Evolutionary conservation across 2,329 filamentous ascomycete species (phyloP).

Genomic region (Orbilia brochopaga): DNA sequence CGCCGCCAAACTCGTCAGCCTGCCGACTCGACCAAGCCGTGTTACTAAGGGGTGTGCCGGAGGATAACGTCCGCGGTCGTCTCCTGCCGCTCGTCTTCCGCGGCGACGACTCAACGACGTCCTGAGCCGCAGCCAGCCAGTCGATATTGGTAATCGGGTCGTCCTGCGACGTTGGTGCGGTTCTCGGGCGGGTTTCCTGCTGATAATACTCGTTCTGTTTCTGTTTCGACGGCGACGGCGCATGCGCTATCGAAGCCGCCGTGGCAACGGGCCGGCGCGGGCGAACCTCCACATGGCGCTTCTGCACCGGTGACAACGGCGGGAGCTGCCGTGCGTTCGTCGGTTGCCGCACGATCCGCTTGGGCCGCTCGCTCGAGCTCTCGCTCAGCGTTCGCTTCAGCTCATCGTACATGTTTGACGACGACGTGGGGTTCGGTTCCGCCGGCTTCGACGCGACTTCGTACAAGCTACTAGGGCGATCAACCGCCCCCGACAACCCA

Average conservation of each 20-base stretch:
- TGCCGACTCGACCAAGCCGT: not conserved
- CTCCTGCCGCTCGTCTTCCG: slow-evolving; percentile 9
- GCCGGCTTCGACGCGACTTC: slow-evolving; percentile 29
- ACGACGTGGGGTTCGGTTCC: slow-evolving; percentile 16
- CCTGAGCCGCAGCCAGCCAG: slow-evolving; percentile 39
- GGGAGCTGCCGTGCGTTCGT: slow-evolving; percentile 20
- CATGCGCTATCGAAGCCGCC: not conserved
- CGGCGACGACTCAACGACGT: slow-evolving; percentile 2
- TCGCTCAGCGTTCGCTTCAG: slow-evolving; percentile 42
- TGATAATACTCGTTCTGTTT: slow-evolving; percentile 40
- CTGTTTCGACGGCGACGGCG: slow-evolving; percentile 29
- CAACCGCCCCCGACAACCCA: slow-evolving; percentile 31
- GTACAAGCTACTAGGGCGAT: slow-evolving; percentile 35
- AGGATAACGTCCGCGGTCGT: slow-evolving; percentile 20
- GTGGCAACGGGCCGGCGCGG: slow-evolving; percentile 24
- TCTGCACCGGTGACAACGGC: slow-evolving; percentile 36
- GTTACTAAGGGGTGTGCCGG: slow-evolving; percentile 21
- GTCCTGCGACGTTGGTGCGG: slow-evolving; percentile 7
- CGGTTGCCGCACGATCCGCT: slow-evolving; percentile 18
- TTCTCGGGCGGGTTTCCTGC: slow-evolving; percentile 26
- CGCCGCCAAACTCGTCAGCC: slow-evolving; percentile 36
- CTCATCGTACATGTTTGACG: slow-evolving; percentile 44
- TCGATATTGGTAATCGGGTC: slow-evolving; percentile 19
- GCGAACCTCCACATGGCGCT: slow-evolving; percentile 37
- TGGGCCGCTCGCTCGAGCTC: slow-evolving; percentile 45